Evolutionary conservation across 169 alveolate genomes (phyloP).

Genomic region (Eimeria maxima): DNA sequence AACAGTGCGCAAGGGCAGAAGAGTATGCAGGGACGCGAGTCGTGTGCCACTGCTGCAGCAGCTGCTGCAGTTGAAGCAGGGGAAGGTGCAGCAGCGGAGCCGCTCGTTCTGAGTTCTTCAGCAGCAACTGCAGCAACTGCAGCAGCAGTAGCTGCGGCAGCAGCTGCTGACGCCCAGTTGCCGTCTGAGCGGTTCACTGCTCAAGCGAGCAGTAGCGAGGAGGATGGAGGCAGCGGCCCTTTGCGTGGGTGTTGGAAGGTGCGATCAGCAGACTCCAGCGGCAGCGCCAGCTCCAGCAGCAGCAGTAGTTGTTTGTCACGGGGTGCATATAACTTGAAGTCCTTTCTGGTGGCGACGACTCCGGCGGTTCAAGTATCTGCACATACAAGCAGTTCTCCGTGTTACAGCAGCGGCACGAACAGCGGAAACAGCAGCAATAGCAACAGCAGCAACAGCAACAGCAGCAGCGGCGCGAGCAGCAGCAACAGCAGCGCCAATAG

Average conservation of each 20-base stretch:
- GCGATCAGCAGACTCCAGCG: too few species aligned
- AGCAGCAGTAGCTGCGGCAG: background rate
- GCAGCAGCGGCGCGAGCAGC: background rate
- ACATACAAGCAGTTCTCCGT: background rate
- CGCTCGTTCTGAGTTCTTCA: background rate
- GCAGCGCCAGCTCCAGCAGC: too few species aligned
- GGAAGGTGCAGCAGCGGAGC: background rate
- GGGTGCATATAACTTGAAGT: constrained; percentile 8
- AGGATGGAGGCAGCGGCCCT: background rate
- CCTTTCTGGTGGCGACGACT: constrained; percentile 24
- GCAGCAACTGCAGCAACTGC: too few species aligned
- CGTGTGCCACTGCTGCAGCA: background rate
- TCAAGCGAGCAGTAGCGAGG: background rate
- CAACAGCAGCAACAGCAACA: background rate
- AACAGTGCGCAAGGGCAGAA: too few species aligned
- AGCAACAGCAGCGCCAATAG: background rate
- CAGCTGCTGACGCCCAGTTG: background rate
- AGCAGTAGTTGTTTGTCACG: background rate
- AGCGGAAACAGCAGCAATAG: background rate
- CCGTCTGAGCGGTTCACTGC: background rate
- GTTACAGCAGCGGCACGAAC: constrained; percentile 1
- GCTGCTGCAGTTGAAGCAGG: background rate
- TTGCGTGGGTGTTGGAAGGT: too few species aligned
- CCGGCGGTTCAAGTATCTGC: constrained; percentile 9
- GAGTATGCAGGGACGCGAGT: too few species aligned